A percentile compares a stretch with the other conserved stretches of the same genome.
These are phyloP conservation scores for Coccomyxa subellipsoidea DNA, from an alignment of 163 green algal species.

Conservation along the genomic window DNA sequence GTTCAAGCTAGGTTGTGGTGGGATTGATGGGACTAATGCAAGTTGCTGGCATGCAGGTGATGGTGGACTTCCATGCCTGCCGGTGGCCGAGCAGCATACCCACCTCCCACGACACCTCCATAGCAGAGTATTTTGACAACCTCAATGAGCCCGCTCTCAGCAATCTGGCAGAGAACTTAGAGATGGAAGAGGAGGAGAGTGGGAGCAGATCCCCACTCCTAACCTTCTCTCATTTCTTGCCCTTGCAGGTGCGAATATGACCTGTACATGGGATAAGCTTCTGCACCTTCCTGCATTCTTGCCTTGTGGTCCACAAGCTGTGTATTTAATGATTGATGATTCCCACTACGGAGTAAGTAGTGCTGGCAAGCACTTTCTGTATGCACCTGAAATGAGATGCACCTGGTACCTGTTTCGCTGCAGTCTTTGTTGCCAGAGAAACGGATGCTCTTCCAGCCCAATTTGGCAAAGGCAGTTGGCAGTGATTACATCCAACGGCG, in stretches of 20 bases:
- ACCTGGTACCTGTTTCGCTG: background rate
- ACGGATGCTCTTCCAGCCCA: constrained; percentile 49
- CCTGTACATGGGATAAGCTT: no score
- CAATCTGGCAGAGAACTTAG: constrained; percentile 8
- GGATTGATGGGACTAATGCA: no score
- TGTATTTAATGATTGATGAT: no score
- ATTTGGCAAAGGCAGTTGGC: constrained; percentile 56
- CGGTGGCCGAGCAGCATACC: constrained; percentile 30
- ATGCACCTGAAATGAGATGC: background rate
- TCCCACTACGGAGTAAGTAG: no score
- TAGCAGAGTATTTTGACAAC: constrained; percentile 51
- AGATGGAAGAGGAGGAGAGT: background rate
- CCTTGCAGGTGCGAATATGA: constrained; percentile 32
- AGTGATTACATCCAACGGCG: constrained; percentile 37
- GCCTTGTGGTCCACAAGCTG: background rate
- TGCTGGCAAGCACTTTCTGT: no score
- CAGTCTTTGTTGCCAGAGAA: constrained; percentile 62
- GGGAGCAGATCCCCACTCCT: constrained; percentile 31
- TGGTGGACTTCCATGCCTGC: constrained; percentile 54
- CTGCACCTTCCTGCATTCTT: background rate
- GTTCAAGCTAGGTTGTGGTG: no score
- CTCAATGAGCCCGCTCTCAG: constrained; percentile 47
- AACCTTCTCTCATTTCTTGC: constrained; percentile 60
- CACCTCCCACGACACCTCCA: constrained; percentile 24
- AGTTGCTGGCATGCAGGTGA: constrained; percentile 24